These are phyloP conservation scores for Xylaria sp. DNA, from an alignment of 2,329 filamentous ascomycete genomes.

Conservation along the genomic window DNA sequence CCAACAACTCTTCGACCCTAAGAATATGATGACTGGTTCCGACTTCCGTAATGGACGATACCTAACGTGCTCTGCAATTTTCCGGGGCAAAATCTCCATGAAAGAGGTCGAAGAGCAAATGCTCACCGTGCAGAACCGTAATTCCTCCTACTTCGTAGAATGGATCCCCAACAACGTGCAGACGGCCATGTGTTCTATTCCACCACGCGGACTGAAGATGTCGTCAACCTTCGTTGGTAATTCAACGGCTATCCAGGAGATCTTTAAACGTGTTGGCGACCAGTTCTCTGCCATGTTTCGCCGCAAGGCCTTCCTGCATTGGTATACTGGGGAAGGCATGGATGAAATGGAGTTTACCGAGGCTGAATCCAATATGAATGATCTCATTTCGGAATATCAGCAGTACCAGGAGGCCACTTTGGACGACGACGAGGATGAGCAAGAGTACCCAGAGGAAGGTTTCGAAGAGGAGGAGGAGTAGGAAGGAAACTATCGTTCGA, in stretches of 20 bases:
- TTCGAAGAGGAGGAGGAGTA: not conserved
- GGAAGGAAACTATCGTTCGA: not conserved
- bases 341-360: slow-evolving; percentile 99
- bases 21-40: slow-evolving; percentile 99
- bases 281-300: slow-evolving; percentile 99
- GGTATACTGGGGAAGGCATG: slow-evolving; percentile 99
- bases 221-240: slow-evolving; percentile 99
- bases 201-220: slow-evolving; percentile 97
- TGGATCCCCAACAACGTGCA: slow-evolving; percentile 99
- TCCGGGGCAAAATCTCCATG: slow-evolving; percentile 99
- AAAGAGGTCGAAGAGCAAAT: slow-evolving; percentile 99
- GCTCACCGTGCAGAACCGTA: slow-evolving; percentile 99
- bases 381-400: slow-evolving; percentile 99
- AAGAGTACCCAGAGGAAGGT: slow-evolving; percentile 89
- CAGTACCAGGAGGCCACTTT: slow-evolving; percentile 99
- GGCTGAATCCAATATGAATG: slow-evolving; percentile 99
- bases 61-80: slow-evolving; percentile 99
- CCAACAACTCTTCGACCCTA: slow-evolving; percentile 99
- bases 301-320: slow-evolving; percentile 99
- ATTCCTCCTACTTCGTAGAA: slow-evolving; percentile 98
- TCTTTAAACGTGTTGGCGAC: slow-evolving; percentile 99
- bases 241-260: slow-evolving; percentile 99
- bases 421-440: slow-evolving; percentile 89
- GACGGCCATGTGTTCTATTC: slow-evolving; percentile 98
- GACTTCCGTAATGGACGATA: slow-evolving; percentile 99